Conservation (phyloP, 139 green algal genomes). For the Yamagishiella unicocca region DNA sequence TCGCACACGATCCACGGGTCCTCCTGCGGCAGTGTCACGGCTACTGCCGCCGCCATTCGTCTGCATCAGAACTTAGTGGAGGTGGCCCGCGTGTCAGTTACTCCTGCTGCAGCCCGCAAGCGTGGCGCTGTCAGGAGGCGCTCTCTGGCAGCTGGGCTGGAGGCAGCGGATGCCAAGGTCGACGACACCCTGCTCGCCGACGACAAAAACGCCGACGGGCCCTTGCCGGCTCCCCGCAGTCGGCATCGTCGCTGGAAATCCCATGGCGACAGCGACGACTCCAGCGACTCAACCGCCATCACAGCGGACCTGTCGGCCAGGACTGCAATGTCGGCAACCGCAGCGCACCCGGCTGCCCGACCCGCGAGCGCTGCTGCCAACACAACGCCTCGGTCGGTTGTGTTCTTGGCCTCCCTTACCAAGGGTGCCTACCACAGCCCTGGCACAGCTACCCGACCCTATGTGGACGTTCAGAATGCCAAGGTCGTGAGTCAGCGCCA, state of each 20-base stretch:
- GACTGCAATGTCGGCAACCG: background rate
- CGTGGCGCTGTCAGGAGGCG: background rate
- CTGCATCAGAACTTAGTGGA: constrained; percentile 5
- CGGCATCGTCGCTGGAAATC: background rate
- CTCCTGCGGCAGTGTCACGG: background rate
- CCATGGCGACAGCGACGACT: background rate
- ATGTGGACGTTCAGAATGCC: too few species aligned
- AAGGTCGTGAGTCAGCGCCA: background rate
- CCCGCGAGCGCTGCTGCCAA: too few species aligned
- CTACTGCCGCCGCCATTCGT: background rate
- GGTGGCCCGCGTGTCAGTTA: background rate
- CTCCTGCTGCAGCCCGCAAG: background rate
- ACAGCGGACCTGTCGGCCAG: background rate
- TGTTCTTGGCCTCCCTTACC: too few species aligned
- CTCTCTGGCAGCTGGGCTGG: background rate
- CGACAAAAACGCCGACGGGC: background rate
- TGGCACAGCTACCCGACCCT: too few species aligned
- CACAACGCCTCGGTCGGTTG: too few species aligned
- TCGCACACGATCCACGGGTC: background rate
- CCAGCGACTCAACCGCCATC: background rate
- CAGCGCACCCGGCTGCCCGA: too few species aligned
- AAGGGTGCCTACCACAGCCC: too few species aligned
- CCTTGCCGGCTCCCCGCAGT: background rate
- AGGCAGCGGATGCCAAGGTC: background rate
- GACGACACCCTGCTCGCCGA: background rate